phyloP scores from a whole-genome alignment of 2,329 filamentous ascomycete species.

The Colletotrichum lentis region DNA sequence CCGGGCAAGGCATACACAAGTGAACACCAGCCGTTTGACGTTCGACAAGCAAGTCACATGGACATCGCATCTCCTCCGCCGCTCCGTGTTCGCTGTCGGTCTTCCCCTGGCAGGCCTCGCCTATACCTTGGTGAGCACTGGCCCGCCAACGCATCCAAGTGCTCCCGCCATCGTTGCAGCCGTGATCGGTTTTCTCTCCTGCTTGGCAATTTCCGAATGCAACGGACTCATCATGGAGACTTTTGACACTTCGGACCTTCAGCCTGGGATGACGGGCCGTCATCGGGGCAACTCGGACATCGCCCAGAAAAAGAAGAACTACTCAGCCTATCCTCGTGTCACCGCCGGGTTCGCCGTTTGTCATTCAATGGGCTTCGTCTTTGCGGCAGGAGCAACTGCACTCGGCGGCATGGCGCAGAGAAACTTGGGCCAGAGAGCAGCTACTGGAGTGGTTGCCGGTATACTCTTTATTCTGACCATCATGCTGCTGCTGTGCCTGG shows the following conservation, averaged over 20 bases:
- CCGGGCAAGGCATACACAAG: conserved; percentile 65
- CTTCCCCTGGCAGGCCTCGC: conserved; percentile 73
- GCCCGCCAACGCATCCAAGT: conserved; percentile 66
- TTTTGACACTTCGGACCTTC: conserved; percentile 81
- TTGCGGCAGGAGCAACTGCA: conserved; percentile 73
- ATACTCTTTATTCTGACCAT: conserved; percentile 72
- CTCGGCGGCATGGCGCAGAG: conserved; percentile 74
- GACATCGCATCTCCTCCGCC: conserved; percentile 76
- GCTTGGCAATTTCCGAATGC: conserved; percentile 78
- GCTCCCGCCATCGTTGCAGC: conserved; percentile 72
- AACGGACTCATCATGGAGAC: conserved; percentile 82
- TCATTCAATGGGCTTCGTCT: conserved; percentile 74
- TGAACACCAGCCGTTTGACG: conserved; percentile 72
- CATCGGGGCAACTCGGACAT: conserved; percentile 54
- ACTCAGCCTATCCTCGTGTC: conserved; percentile 78
- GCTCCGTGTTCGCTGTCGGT: conserved; percentile 70
- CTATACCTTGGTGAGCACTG: conserved; percentile 73
- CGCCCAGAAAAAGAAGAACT: conserved; percentile 66
- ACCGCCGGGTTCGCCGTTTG: conserved; percentile 74
- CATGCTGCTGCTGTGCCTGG: conserved; percentile 67
- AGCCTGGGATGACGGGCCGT: conserved; percentile 72
- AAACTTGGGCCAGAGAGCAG: conserved; percentile 70
- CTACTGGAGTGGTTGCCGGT: conserved; percentile 73
- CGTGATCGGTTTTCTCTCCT: conserved; percentile 74
- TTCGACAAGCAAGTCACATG: conserved; percentile 70